A percentile compares a stretch with the other conserved stretches of the same genome.
phyloP scores from a whole-genome alignment of 2,329 filamentous ascomycete genomes.

The Pseudogymnoascus pannorum region DNA sequence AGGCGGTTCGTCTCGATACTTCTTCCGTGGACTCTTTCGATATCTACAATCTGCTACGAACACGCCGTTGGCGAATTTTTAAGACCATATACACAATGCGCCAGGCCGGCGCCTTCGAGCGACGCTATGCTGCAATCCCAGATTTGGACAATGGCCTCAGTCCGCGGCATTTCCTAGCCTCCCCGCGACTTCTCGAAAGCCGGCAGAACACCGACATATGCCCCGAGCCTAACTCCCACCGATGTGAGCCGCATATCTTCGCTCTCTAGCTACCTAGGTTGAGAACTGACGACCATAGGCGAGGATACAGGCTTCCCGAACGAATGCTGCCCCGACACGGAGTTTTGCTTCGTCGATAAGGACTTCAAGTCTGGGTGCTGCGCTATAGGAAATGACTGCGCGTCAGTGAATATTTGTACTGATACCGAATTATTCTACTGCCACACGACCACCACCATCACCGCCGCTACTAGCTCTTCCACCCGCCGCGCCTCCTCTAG shows the following conservation, averaged over 20 bases:
- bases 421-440: neutral
- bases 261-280: neutral
- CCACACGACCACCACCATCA: neutral
- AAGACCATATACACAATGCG: neutral
- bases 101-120: neutral
- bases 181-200: conserved; percentile 13
- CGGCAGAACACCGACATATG: conserved; percentile 17
- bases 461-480: conserved; percentile 15
- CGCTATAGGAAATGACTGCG: conserved; percentile 35
- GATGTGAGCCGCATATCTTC: conserved; percentile 18
- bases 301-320: conserved; percentile 31
- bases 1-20: neutral
- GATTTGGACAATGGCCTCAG: conserved; percentile 16
- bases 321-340: conserved; percentile 37
- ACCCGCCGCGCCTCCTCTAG: conserved; percentile 24
- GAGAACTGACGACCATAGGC: neutral
- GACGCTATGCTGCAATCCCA: neutral
- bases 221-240: conserved; percentile 16
- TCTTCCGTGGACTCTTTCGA: neutral
- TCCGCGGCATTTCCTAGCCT: conserved; percentile 22
- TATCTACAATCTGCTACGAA: neutral
- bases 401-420: neutral
- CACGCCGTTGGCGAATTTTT: neutral
- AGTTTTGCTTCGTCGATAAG: conserved; percentile 40
- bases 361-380: conserved; percentile 34